Percentiles rank a stretch among this genome's conserved stretches.
Conservation (phyloP, 108 stramenopile species). For the Schizochytrium sp. region DNA sequence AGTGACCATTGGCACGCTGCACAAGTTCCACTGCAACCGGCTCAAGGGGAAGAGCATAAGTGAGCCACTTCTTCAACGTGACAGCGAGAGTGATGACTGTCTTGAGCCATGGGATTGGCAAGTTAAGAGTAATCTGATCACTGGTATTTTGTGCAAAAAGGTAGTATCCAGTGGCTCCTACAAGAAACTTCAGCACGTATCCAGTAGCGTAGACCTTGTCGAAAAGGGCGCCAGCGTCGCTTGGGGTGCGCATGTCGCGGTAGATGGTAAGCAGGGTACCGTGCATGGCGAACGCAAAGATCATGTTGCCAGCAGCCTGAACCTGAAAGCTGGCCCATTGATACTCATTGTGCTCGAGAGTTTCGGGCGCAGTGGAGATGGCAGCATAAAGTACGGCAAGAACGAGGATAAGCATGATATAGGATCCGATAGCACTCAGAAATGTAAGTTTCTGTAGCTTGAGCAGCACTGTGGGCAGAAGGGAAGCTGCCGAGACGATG, state of each 20-base stretch:
- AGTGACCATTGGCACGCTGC: conserved; percentile 36
- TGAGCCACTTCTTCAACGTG: conserved; percentile 58
- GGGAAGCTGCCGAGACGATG: background rate
- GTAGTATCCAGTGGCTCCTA: conserved; percentile 58
- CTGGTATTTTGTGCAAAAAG: conserved; percentile 52
- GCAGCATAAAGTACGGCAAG: conserved; percentile 55
- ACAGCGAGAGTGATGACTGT: conserved; percentile 54
- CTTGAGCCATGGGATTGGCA: conserved; percentile 47
- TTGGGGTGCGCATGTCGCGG: conserved; percentile 53
- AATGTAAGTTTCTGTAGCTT: conserved; percentile 58
- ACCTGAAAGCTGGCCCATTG: conserved; percentile 20
- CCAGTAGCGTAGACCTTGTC: conserved; percentile 58
- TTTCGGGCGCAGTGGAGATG: conserved; percentile 36
- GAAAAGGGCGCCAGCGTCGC: conserved; percentile 34
- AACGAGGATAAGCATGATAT: conserved; percentile 56
- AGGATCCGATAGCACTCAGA: conserved; percentile 49
- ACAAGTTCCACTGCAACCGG: conserved; percentile 45
- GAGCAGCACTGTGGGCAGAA: conserved; percentile 36
- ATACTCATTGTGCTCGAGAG: conserved; percentile 57
- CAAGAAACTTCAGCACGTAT: conserved; percentile 50
- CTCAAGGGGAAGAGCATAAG: conserved; percentile 57
- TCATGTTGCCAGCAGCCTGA: conserved; percentile 55
- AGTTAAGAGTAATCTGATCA: conserved; percentile 45
- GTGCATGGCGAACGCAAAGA: conserved; percentile 60
- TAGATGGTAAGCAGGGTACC: conserved; percentile 50